Percentiles rank a stretch among this genome's conserved stretches.
Evolutionary conservation across 2,329 filamentous ascomycete genomes (phyloP).

Genomic region (Alternaria sp.): DNA sequence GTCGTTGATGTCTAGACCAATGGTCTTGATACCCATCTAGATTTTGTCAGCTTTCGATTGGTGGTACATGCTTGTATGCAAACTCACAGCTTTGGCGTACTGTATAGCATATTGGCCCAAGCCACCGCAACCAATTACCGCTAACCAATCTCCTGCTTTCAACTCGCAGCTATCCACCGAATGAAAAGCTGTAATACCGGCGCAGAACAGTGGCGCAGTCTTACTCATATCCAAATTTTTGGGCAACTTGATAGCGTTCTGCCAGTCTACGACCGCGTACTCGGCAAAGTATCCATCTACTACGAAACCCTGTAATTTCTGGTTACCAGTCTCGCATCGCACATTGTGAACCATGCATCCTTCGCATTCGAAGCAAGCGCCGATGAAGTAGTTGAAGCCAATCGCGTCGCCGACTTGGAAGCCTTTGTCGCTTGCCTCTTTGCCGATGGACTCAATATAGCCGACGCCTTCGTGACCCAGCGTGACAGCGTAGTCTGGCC

Average conservation of each 20-base stretch:
- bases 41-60: not conserved
- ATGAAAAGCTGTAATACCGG: conserved; percentile 57
- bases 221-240: conserved; percentile 46
- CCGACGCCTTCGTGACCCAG: conserved; percentile 60
- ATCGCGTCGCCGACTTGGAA: conserved; percentile 56
- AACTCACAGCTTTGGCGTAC: conserved; percentile 54
- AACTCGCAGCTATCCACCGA: conserved; percentile 45
- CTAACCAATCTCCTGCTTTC: conserved; percentile 51
- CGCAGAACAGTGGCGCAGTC: conserved; percentile 59
- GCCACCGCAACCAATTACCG: conserved; percentile 56
- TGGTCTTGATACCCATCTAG: conserved; percentile 53
- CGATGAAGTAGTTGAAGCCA: conserved; percentile 58
- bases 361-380: conserved; percentile 58
- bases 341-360: conserved; percentile 58
- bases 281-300: conserved; percentile 58
- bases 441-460: conserved; percentile 50
- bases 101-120: conserved; percentile 59
- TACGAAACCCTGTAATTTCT: conserved; percentile 55
- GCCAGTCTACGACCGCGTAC: conserved; percentile 58
- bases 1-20: conserved; percentile 57
- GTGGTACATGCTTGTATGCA: not conserved
- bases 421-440: conserved; percentile 47
- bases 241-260: conserved; percentile 55
- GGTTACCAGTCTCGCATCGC: conserved; percentile 50
- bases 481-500: conserved; percentile 42